Percentiles rank a stretch among this genome's conserved stretches.
Evolutionary conservation across 441 rosid species (phyloP).

Genomic region (Omphalea diandra): DNA sequence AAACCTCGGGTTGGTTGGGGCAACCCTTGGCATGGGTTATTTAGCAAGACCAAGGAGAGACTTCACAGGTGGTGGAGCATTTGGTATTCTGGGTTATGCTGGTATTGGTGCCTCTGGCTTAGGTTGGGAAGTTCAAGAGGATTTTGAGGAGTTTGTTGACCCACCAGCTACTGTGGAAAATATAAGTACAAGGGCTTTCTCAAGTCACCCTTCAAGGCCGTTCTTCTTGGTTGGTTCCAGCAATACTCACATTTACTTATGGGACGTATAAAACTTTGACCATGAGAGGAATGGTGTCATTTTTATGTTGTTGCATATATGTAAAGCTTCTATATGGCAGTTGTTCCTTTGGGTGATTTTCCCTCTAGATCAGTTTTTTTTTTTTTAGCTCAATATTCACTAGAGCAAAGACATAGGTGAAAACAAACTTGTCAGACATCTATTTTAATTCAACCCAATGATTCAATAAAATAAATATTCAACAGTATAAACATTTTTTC

Average conservation of each 20-base stretch:
- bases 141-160: conserved; percentile 69
- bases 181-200: conserved; percentile 75
- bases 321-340: too few relatives aligned
- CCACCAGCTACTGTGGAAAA: conserved; percentile 74
- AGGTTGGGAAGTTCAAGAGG: conserved; percentile 87
- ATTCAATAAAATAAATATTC: not conserved
- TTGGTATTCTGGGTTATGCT: conserved; percentile 66
- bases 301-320: not conserved
- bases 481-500: not conserved
- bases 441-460: not conserved
- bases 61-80: conserved; percentile 52
- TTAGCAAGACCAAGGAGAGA: conserved; percentile 53
- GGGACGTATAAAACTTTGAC: conserved; percentile 73
- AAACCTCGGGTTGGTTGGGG: conserved; percentile 80
- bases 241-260: conserved; percentile 85
- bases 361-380: not conserved
- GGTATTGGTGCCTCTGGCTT: conserved; percentile 69
- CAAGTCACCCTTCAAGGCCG: conserved; percentile 89
- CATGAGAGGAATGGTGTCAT: conserved; percentile 3
- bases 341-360: not conserved
- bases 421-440: not conserved
- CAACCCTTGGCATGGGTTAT: conserved; percentile 57
- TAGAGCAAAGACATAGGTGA: not conserved
- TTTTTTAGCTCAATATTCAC: too few relatives aligned
- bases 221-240: conserved; percentile 94